Base-by-base conservation (phyloP, 805 yeast species). In the Wickerhamomyces rabaulensis region DNA sequence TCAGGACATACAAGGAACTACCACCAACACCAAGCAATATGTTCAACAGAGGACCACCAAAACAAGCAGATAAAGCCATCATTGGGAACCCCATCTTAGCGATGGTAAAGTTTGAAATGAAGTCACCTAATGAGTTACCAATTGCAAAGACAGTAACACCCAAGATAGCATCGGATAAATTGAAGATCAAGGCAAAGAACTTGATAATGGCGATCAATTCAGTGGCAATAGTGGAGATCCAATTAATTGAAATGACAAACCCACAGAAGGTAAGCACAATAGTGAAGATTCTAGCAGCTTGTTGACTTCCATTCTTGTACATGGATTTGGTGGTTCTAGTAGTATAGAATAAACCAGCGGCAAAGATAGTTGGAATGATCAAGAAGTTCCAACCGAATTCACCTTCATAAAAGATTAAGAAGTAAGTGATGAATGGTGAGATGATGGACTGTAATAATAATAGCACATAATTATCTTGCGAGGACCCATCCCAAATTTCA, bases 41-140 rank as follows among this genome's bases (percentile, higher is more conserved):
- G 43, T 90, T 85, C 44, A 92, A 64, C 50, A 92, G 67, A 0
- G 98, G 98, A 2, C 97, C 94, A 0, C 97, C 98, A 64, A 91
- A 87, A 58, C 98, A 91, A 0, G 97, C 97, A 10, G 95, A 87
- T 19, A 94, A 70, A 0, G 97, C 97, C 91, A 92, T 87, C 47
- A 87, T 75, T 0, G 97, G 90, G 68, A 80, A 84, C 0, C 97
- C 97, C 79, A 87, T 80, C 50, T 70, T 72, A 0, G 96, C 91
- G 42, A 92, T 80, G 0, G 95, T 85, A 41, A 84, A 68, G 56
- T 92, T 89, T 0, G 97, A 85, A 2, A 91, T 82, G 43, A 91
- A 70, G 60, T 92, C 99, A 9, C 97, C 97, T 10, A 88, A 66
- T 0, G 97, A 91, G 63, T 92, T 94, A 13, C 99, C 99, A 52